Evolutionary conservation across 2,329 filamentous ascomycete species (phyloP).

Genomic region (Colletotrichum musae): DNA sequence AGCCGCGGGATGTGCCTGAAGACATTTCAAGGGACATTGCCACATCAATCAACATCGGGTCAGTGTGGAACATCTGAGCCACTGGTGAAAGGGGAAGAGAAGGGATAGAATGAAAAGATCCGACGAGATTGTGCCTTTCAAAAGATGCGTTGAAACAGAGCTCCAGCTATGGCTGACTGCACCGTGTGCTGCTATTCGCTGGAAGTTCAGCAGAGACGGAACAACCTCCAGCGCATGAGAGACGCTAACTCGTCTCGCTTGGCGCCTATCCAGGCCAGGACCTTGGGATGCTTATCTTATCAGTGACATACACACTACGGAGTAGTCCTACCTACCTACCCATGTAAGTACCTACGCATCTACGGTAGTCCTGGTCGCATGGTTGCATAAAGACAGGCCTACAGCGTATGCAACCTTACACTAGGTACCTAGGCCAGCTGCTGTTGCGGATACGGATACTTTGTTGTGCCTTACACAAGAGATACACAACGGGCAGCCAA

Average conservation of each 20-base stretch:
- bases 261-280: constrained; percentile 19
- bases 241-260: constrained; percentile 22
- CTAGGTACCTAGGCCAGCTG: too few species aligned
- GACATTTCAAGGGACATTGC: constrained; percentile 16
- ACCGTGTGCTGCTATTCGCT: constrained; percentile 18
- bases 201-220: constrained; percentile 29
- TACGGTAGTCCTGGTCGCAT: neutral
- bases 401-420: constrained; percentile 21
- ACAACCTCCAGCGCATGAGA: constrained; percentile 30
- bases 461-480: too few species aligned
- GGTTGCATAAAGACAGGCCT: constrained; percentile 26
- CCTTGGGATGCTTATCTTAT: constrained; percentile 29
- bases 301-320: neutral
- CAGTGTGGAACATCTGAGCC: constrained; percentile 21
- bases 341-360: too few species aligned
- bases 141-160: constrained; percentile 33
- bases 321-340: too few species aligned
- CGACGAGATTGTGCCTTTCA: constrained; percentile 22
- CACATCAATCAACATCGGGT: constrained; percentile 1
- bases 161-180: constrained; percentile 29
- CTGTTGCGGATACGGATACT: too few species aligned
- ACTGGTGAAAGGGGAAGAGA: neutral
- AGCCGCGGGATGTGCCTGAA: neutral
- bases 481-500: too few species aligned
- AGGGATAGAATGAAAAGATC: constrained; percentile 20